Evolutionary conservation across 2,329 filamentous ascomycete species (phyloP), one percentile per base, ranked within the genome.

Genomic region (Pseudophaeomoniella oleicola): DNA sequence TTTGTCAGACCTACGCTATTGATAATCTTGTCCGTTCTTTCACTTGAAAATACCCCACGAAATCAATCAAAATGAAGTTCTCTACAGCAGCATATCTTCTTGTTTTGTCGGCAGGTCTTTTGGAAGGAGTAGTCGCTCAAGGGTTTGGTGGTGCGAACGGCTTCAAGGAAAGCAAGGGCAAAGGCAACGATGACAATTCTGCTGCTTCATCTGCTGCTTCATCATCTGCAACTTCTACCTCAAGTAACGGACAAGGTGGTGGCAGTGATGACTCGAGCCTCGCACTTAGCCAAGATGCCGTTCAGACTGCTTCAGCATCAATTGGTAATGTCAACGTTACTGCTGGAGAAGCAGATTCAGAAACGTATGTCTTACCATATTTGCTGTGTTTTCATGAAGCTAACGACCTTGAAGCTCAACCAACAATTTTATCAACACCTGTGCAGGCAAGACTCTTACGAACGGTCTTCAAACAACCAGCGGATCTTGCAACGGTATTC

Each of bases 401-500:
- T 5, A 30, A 36, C 18, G 16, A 18, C 19, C 73, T 74, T 56
- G n/a, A 11, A 30, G 11, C n/a, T 13, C 16, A 9, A 30, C 30
- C 18, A 22, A 18, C 19, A 74, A 74, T 56, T 74, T 74, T 52
- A 73, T 74, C 61, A 73, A 73, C 57, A 69, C 73, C 53, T 75
- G 71, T 48, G 49, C 56, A 4, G 68, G 67, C 41, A 63, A 68
- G 50, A 64, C 59, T 3, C 47, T 69, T 38, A 75, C 71, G 42
- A 72, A 75, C 43, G 71, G 71, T 42, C 54, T 57, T 4, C 70
- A 74, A 44, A 52, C 60, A 42, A 52, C 56, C 29, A 48, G 42
- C 1, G 69, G 69, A 6, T 72, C 69, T 32, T 32, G 37, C 36
- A 34, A 29, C 4, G 15, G 12, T 30, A 39, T 74, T 74, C 52